Base-by-base conservation (phyloP, 129 eudicot genomes). In the Smallanthus sonchifolius region DNA sequence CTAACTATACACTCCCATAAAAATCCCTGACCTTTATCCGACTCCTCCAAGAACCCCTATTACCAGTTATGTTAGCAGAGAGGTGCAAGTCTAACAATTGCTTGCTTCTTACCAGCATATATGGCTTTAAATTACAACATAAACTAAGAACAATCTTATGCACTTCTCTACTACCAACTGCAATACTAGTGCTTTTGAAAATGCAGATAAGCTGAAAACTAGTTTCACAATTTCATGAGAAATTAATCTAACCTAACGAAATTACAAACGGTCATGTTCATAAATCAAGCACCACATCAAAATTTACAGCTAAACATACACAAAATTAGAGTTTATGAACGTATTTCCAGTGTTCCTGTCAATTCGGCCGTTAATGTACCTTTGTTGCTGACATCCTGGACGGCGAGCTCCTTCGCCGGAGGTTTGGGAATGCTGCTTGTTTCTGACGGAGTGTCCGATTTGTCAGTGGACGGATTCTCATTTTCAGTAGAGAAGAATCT, bases 351-450 rank as follows among this genome's bases (percentile, higher is more conserved):
- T 62, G 20, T 6, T 39, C 36, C 39, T 69, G 30, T 38, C 72
- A 75, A 34, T 64, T 63, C 39, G 49, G 35, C 39, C 51, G 19
- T 20, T 75, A 38, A 62, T 37, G 37, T 61, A 88, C 94, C 94
- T 88, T 83, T 81, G 37, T 83, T 85, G 74, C 63, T 75, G 69
- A 85, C 90, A 65, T 85, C 90, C 69, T 81, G 74, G 34, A 85
- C 76, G 4, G 72, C 82, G 10, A 76, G 67, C 14, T 78, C 70
- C 76, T 72, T 83, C 20, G 67, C 2, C 15, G 42, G 78, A 17
- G 80, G 57, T 39, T 47, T 36, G 1, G 16, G 65, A 61, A 60
- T 68, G 78, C 52, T 62, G 55, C 6, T 62, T 10, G 81, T 9
- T 69, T 62, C 75, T 10, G 75, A 45, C 39, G 63, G 24, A 66